Conservation (phyloP, 2,329 filamentous ascomycete genomes). For the Dothideomycetes sp. region DNA sequence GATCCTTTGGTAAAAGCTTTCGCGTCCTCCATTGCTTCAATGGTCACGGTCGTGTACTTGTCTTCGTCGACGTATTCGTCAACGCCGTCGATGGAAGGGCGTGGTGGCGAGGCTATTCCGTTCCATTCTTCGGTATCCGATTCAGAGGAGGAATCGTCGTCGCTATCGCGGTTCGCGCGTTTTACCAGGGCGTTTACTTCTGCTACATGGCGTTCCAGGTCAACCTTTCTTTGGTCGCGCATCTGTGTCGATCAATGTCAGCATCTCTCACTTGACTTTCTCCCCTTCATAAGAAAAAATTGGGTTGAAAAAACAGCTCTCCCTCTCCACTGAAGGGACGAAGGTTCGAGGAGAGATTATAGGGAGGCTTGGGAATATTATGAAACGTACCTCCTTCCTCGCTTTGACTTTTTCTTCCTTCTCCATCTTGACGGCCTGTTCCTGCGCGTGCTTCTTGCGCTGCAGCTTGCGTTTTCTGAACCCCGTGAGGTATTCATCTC, state of each 20-base stretch:
- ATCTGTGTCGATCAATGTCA: slow-evolving; percentile 62
- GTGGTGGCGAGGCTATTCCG: slow-evolving; percentile 38
- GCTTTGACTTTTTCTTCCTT: slow-evolving; percentile 66
- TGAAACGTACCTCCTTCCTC: slow-evolving; percentile 59
- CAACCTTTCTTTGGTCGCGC: slow-evolving; percentile 69
- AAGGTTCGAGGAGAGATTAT: no score
- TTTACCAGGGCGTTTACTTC: slow-evolving; percentile 63
- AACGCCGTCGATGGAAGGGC: slow-evolving; percentile 41
- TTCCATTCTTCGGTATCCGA: slow-evolving; percentile 16
- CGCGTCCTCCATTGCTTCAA: slow-evolving; percentile 74
- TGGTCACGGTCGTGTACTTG: slow-evolving; percentile 86
- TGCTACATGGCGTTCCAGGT: slow-evolving; percentile 73
- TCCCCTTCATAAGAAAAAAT: no score
- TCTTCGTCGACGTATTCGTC: slow-evolving; percentile 90
- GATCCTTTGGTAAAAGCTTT: slow-evolving; percentile 10
- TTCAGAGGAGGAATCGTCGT: slow-evolving; percentile 21
- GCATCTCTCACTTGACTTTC: slow-evolving; percentile 61
- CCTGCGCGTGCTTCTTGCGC: slow-evolving; percentile 75
- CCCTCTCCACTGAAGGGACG: no score
- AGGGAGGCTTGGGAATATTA: no score
- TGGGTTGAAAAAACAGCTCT: no score
- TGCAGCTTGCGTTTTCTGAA: slow-evolving; percentile 94
- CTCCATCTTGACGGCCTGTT: slow-evolving; percentile 66
- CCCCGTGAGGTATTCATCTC: slow-evolving; percentile 82
- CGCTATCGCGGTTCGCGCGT: slow-evolving; percentile 36